Evolutionary conservation across 73 alveolate species (phyloP), one percentile per base, ranked within the genome.

Genomic region (Tetrahymena elliotti): DNA sequence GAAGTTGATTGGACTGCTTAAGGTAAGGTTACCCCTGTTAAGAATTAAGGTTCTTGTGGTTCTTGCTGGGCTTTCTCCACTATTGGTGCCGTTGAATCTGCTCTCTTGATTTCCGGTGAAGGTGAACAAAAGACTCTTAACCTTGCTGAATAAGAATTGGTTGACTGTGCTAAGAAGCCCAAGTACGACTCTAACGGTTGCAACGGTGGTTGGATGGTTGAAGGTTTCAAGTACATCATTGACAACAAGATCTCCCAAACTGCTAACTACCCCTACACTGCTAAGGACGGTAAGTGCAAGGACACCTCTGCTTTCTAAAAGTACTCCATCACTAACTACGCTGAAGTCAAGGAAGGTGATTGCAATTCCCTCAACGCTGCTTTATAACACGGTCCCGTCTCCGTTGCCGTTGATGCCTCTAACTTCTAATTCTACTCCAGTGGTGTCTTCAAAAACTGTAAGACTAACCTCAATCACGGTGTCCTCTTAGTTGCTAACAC

Each of bases 351-450:
- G 37, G 38, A 68, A 68, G 88, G 88, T 68, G 88, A 68, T 36
- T 68, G 88, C 36, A 22, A 52, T 7, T 84, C 93, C 54, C 95
- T 92, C 35, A 40, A 40, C 92, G 95, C 96, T 83, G 97, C 98
- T 18, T 41, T 96, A 33, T 33, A 68, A 34, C n/a, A 53, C 0
- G 68, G 95, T 47, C 98, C 98, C 37, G 84, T 94, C 53, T 95
- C 97, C 41, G 97, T 95, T 40, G 93, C 96, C 38, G 97, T 95
- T 93, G 98, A 97, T 97, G 99, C 99, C 53, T 38, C 96, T 84
- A 94, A 95, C 83, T 95, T 96, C 96, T 84, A 84, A 41, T 93
- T 34, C 93, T 95, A 95, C 88, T 34, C 47, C 33, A 82, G 68
- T 24, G 97, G 97, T 83, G 92, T 84, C 47, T 94, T 95, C 93